Evolutionary conservation across 371 early-diverging fungal species (phyloP), one percentile per base, ranked within the genome.

Genomic region (Apophysomyces variabilis): DNA sequence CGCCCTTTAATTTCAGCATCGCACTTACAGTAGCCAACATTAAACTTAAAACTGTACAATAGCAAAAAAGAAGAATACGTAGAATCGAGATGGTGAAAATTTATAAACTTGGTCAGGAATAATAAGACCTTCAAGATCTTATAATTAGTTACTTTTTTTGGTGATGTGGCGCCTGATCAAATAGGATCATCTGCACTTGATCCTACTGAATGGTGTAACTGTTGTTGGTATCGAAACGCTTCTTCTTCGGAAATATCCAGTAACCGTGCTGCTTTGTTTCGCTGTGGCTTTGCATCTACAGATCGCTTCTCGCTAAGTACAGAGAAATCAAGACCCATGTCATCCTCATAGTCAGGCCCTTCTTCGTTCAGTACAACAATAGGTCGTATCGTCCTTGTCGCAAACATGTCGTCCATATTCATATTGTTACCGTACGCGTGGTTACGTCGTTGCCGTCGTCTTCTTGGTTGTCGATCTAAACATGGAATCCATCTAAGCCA

Each of bases 321-420:
- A 4, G 77, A 47, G 58, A 73, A 71, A 45, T 77, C 81, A 36
- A 77, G 57, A 1, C 74, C 78, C 78, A 75, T 80, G 44, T 74
- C 71, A 59, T 77, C 76, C 21, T 72, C 62, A 54, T 73, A 73
- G 46, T 76, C 61, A 35, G 68, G 71, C 9, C 66, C 68, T 16
- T 61, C 65, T 4, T 66, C 66, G 18, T 67, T 65, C 26, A 63
- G 14, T 0, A 50, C 57, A 7, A 64, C 39, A 12, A 54, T 44
- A 9, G 79, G 78, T n/a, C 83, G 74, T 43, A 82, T 77, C 0
- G 83, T 79, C 43, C 47, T 69, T 9, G 76, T 82, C 6, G 74
- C 83, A 54, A 82, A 67, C 5, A 79, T 66, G 13, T 75, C 77
- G 7, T 79, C 77, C 70, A 75, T 69, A 14, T 70, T 58, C 11